Conservation (phyloP, 768 basidiomycete species). For the Naematelia encephala region DNA sequence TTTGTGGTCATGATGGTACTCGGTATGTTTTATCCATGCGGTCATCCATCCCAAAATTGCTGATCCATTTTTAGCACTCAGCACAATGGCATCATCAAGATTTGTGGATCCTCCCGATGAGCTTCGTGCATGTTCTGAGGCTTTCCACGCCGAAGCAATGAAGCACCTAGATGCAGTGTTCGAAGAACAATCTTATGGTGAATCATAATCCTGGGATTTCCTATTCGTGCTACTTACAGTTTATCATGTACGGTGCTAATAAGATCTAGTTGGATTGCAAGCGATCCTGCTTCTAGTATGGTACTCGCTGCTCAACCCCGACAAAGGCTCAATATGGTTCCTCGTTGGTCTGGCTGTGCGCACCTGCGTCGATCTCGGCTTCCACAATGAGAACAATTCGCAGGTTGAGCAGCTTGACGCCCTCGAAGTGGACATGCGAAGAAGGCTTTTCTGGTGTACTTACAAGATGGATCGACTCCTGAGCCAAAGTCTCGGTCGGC, state of each 20-base stretch:
- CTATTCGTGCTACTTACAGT: neutral
- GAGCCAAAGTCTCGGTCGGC: constrained; percentile 47
- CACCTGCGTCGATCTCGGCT: constrained; percentile 50
- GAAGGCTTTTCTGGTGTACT: constrained; percentile 46
- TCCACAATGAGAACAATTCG: constrained; percentile 50
- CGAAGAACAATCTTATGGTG: constrained; percentile 47
- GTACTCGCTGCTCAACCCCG: constrained; percentile 52
- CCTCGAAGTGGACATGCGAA: constrained; percentile 47
- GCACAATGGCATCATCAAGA: constrained; percentile 51
- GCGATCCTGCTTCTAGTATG: constrained; percentile 50
- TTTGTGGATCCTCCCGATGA: constrained; percentile 52
- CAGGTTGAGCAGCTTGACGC: constrained; percentile 36
- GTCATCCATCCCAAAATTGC: neutral
- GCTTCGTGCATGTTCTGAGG: constrained; percentile 50
- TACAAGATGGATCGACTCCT: constrained; percentile 51
- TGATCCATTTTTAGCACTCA: constrained; percentile 34
- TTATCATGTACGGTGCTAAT: too few relatives aligned
- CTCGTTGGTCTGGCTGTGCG: constrained; percentile 50
- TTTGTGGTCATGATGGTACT: constrained; percentile 53
- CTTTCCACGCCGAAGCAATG: constrained; percentile 51
- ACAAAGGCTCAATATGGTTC: constrained; percentile 52
- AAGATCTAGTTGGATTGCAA: constrained; percentile 45
- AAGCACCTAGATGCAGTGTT: constrained; percentile 51
- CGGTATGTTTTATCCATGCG: constrained; percentile 27
- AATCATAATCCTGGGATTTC: constrained; percentile 1